A percentile compares a stretch with the other conserved stretches of the same genome.
These are phyloP conservation scores for Pisolithus orientalis DNA, from an alignment of 768 basidiomycete species.

Conservation along the genomic window DNA sequence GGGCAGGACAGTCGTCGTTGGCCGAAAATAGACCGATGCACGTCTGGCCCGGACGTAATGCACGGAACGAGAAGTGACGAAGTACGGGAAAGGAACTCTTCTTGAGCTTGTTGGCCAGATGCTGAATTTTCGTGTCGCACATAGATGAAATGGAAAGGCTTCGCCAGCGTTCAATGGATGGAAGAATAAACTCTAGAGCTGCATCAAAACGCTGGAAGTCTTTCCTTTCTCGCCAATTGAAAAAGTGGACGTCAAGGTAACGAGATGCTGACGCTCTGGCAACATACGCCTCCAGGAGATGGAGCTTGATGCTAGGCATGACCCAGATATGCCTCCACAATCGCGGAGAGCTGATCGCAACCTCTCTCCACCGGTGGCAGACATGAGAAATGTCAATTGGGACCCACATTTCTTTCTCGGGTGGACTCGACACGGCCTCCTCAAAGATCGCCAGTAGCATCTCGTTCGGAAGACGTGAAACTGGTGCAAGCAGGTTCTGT, in stretches of 20 bases:
- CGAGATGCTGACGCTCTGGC: conserved; percentile 18
- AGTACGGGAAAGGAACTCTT: conserved; percentile 15
- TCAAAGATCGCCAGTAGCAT: conserved; percentile 26
- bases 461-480: conserved; percentile 26
- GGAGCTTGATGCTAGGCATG: conserved; percentile 13
- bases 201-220: conserved; percentile 26
- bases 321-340: conserved; percentile 25
- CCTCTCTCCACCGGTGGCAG: conserved; percentile 27
- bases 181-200: conserved; percentile 20
- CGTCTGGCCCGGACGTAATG: conserved; percentile 24
- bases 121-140: conserved; percentile 25
- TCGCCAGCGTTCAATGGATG: conserved; percentile 23
- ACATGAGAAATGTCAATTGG: conserved; percentile 25
- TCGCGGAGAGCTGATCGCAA: conserved; percentile 25
- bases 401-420: conserved; percentile 7
- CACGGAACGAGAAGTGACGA: conserved; percentile 25
- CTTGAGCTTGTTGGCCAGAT: conserved; percentile 22
- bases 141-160: conserved; percentile 19
- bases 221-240: conserved; percentile 25
- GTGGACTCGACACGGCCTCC: conserved; percentile 22
- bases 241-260: conserved; percentile 21
- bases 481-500: conserved; percentile 23
- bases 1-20: conserved; percentile 8
- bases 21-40: conserved; percentile 21
- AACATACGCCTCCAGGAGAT: conserved; percentile 20